A percentile compares a stretch with the other conserved stretches of the same genome.
Conservation (phyloP, 768 basidiomycete species). For the Serpula lacrymans region DNA sequence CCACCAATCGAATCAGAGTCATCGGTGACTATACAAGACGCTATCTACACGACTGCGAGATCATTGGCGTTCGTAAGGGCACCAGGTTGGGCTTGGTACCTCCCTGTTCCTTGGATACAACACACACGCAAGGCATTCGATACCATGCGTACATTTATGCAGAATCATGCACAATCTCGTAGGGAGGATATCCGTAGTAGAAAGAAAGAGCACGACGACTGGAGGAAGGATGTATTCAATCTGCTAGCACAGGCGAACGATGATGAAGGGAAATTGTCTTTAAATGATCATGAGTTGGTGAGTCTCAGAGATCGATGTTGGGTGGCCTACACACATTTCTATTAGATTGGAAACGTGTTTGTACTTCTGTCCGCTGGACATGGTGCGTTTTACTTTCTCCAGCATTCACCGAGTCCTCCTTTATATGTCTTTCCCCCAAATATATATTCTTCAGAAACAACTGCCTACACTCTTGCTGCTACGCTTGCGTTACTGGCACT, state of each 20-base stretch:
- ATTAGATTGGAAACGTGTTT: conserved; percentile 53
- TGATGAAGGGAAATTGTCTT: conserved; percentile 8
- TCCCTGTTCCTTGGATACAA: conserved; percentile 21
- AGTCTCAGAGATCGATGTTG: background rate
- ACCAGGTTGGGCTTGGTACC: conserved; percentile 20
- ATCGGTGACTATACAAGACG: too few relatives aligned
- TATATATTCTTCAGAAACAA: conserved; percentile 26
- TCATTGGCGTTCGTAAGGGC: conserved; percentile 15
- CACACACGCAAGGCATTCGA: conserved; percentile 18
- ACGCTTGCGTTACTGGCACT: conserved; percentile 29
- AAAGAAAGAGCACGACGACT: conserved; percentile 2
- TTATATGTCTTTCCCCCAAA: background rate
- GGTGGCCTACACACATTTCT: background rate
- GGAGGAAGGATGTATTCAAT: conserved; percentile 16
- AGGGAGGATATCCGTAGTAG: conserved; percentile 12
- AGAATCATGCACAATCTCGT: conserved; percentile 6
- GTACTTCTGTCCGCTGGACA: conserved; percentile 57
- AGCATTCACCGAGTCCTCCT: background rate
- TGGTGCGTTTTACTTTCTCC: conserved; percentile 34
- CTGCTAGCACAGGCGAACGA: conserved; percentile 18
- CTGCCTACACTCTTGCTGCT: conserved; percentile 28
- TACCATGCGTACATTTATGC: conserved; percentile 20
- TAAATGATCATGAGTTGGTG: conserved; percentile 18
- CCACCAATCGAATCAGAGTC: too few relatives aligned
- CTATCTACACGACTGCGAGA: too few relatives aligned